Percentiles rank a stretch among this genome's conserved stretches.
These are phyloP conservation scores for Cotoneaster glaucophyllus DNA, from an alignment of 306 rosid species.

Conservation along the genomic window DNA sequence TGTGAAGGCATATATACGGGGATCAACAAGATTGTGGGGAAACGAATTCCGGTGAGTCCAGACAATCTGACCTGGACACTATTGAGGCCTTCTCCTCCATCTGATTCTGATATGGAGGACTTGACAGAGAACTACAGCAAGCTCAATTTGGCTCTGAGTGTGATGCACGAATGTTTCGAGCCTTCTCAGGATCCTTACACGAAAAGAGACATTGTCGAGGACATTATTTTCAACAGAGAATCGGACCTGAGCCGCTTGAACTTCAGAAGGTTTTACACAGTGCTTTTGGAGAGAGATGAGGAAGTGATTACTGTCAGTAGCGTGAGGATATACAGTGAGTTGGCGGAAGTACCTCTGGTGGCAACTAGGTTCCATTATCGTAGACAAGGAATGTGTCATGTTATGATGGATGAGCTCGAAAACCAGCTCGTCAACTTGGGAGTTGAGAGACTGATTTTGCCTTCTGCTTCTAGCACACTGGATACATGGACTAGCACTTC, in stretches of 20 bases:
- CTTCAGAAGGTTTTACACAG: constrained; percentile 52
- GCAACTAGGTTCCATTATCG: constrained; percentile 42
- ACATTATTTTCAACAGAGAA: constrained; percentile 37
- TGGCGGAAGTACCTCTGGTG: constrained; percentile 65
- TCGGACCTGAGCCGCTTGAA: constrained; percentile 33
- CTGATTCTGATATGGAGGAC: neutral
- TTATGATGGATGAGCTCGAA: constrained; percentile 55
- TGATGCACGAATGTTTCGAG: constrained; percentile 55
- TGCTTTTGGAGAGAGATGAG: constrained; percentile 37
- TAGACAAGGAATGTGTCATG: constrained; percentile 49
- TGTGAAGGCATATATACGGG: constrained; percentile 36
- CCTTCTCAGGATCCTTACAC: constrained; percentile 24
- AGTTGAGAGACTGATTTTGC: constrained; percentile 50
- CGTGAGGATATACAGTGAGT: constrained; percentile 38
- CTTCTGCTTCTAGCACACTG: constrained; percentile 31
- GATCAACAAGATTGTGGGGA: constrained; percentile 40
- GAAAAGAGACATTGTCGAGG: constrained; percentile 27
- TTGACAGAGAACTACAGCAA: constrained; percentile 17
- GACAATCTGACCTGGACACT: constrained; percentile 50
- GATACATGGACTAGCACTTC: constrained; percentile 45
- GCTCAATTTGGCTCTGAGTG: constrained; percentile 34
- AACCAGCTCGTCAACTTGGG: constrained; percentile 32
- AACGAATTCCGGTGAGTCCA: constrained; percentile 20
- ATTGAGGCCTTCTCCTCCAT: constrained; percentile 12
- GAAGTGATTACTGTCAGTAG: constrained; percentile 36